phyloP scores from a whole-genome alignment of 2,329 filamentous ascomycete species.

The Cladorrhinum sp. region DNA sequence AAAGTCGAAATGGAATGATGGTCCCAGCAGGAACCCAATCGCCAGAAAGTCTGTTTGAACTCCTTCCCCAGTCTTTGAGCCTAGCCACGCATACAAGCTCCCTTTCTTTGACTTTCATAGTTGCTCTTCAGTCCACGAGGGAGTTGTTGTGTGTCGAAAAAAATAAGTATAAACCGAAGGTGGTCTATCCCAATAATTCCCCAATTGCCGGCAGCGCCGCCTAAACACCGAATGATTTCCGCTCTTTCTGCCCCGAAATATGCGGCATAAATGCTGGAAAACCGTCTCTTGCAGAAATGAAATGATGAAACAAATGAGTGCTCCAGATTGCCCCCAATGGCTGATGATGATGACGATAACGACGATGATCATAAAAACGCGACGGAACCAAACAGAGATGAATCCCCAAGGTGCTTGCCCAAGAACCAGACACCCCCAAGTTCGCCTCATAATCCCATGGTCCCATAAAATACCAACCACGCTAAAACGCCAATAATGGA shows the following conservation, averaged over 20 bases:
- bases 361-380: not conserved
- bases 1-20: not conserved
- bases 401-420: not conserved
- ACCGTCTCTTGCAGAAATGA: not conserved
- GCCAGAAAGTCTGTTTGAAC: not conserved
- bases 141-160: not conserved
- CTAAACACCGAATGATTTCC: not conserved
- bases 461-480: conserved; percentile 1
- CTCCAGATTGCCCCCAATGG: not conserved
- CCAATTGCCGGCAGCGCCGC: not conserved
- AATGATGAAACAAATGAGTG: not conserved
- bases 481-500: conserved; percentile 4
- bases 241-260: not conserved
- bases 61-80: not conserved
- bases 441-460: conserved; percentile 1
- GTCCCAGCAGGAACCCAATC: not conserved
- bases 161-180: not conserved
- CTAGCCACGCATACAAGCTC: not conserved
- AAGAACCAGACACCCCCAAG: not conserved
- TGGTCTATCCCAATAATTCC: not conserved
- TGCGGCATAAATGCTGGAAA: not conserved
- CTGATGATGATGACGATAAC: not conserved
- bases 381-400: not conserved
- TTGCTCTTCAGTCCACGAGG: not conserved
- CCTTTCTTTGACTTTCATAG: not conserved